These are phyloP conservation scores for Candida verbasci DNA, from an alignment of 805 yeast genomes.

Conservation along the genomic window DNA sequence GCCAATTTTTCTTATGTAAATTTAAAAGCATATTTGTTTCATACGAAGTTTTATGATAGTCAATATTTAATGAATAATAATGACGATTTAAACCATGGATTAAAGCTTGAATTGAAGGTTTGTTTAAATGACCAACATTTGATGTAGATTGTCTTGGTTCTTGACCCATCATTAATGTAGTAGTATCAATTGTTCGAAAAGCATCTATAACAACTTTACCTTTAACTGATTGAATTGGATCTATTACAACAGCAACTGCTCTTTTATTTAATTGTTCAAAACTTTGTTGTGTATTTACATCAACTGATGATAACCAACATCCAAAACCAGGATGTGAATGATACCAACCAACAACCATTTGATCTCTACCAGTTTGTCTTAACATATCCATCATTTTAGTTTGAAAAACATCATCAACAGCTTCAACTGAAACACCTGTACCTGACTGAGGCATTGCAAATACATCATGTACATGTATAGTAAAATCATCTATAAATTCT, in stretches of 20 bases:
- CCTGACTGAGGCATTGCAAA: constrained; percentile 99
- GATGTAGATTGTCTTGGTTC: constrained; percentile 98
- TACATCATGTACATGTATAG: constrained; percentile 95
- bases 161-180: constrained; percentile 88
- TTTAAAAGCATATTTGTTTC: constrained; percentile 94
- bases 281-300: constrained; percentile 95
- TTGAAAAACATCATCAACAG: constrained; percentile 98
- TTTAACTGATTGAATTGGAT: constrained; percentile 97
- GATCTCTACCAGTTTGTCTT: constrained; percentile 97
- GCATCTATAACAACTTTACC: constrained; percentile 99
- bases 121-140: constrained; percentile 89
- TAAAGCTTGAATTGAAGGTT: constrained; percentile 94
- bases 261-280: constrained; percentile 93
- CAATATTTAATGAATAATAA: constrained; percentile 92
- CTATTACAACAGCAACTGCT: constrained; percentile 97
- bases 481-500: constrained; percentile 94
- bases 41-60: constrained; percentile 84
- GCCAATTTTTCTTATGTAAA: constrained; percentile 94
- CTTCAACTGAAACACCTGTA: constrained; percentile 98
- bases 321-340: constrained; percentile 99
- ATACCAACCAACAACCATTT: constrained; percentile 99
- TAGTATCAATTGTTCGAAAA: constrained; percentile 86
- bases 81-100: constrained; percentile 97
- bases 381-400: constrained; percentile 99
- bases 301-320: constrained; percentile 98